Base-by-base conservation (phyloP, 352 stramenopile genomes). In the Phytophthora uliginosa region DNA sequence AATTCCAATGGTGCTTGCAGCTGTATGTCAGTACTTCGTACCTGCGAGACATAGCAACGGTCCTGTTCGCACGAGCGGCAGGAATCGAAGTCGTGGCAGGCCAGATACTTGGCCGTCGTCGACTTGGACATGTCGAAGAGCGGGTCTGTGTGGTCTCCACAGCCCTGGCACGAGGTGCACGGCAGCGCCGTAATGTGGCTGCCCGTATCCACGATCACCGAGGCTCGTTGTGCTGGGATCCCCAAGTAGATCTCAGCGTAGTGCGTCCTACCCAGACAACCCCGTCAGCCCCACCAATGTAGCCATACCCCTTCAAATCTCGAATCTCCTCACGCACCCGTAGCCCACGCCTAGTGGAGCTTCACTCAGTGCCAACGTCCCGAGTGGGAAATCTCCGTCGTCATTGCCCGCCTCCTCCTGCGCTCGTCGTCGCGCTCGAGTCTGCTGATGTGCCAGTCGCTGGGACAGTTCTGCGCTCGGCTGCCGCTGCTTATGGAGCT, bases 191-290 rank as follows among this genome's bases (percentile, higher is more conserved):
- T 96, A 47, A 94, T 71, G 67, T 94, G 86, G 51, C 90, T 96
- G 3, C 90, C 90, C 7, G 90, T 96, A 48, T 96, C 90, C 7
- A 95, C 78, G 33, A 96, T 96, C 59, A 96, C 83, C 2, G 90
- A 96, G n/a, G 86, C 90, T 38, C 86, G 85, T 73, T 96, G 90
- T 8, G 87, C 77, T 6, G 90, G 90, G 8, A 95, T 82, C 2
- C 90, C 90, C 55, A 95, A 67, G 69, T 95, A 94, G 50, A 96
- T 78, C 68, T 95, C 88, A 13, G 90, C 88, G 51, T 94, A 96
- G 51, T 96, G 90, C 31, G 90, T 96, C 12, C 89, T 93, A 50
- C 31, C 78, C 20, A 66, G 33, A 18, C 12, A 65, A 48, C 33
- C 13, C 58, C 28, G 9, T 61, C 18, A 63, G 18, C 18, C 42